A percentile compares a stretch with the other conserved stretches of the same genome.
Evolutionary conservation across 169 alveolate species (phyloP).

Genomic region (Neospora caninum): DNA sequence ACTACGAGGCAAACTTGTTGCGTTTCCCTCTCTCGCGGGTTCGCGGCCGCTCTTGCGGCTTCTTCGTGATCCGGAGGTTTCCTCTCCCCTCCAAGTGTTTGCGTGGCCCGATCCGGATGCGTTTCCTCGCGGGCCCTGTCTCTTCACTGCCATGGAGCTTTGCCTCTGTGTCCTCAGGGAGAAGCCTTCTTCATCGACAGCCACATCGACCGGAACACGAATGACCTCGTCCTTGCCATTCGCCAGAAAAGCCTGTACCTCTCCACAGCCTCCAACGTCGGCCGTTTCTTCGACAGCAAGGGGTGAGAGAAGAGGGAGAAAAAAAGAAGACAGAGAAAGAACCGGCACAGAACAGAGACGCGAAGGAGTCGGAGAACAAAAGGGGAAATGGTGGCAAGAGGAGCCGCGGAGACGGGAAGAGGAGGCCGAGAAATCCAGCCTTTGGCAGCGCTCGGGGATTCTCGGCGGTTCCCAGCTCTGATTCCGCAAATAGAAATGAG

Average conservation of each 20-base stretch:
- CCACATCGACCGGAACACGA: constrained; percentile 1
- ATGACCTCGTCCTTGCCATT: constrained; percentile 3
- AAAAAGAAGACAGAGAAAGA: not conserved
- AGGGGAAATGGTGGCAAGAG: too few species aligned
- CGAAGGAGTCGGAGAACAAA: not conserved
- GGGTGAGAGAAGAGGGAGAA: constrained; percentile 16
- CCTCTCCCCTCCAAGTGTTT: too few species aligned
- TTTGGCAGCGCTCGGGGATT: too few species aligned
- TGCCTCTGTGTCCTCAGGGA: not conserved
- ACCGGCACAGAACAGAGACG: not conserved
- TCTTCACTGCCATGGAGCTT: not conserved
- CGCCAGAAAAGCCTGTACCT: not conserved
- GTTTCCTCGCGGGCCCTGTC: not conserved
- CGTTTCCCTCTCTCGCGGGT: too few species aligned
- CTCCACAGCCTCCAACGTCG: constrained; percentile 26
- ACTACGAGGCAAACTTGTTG: too few species aligned
- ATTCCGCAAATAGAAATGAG: too few species aligned
- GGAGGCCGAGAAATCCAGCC: not conserved
- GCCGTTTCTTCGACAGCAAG: not conserved
- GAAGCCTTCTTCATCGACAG: not conserved
- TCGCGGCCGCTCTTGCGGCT: too few species aligned
- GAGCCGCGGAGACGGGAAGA: not conserved
- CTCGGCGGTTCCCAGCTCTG: too few species aligned
- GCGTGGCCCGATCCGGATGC: not conserved
- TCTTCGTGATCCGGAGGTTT: too few species aligned